Evolutionary conservation across 805 yeast species (phyloP).

Genomic region (Lipomyces chichibuensis): DNA sequence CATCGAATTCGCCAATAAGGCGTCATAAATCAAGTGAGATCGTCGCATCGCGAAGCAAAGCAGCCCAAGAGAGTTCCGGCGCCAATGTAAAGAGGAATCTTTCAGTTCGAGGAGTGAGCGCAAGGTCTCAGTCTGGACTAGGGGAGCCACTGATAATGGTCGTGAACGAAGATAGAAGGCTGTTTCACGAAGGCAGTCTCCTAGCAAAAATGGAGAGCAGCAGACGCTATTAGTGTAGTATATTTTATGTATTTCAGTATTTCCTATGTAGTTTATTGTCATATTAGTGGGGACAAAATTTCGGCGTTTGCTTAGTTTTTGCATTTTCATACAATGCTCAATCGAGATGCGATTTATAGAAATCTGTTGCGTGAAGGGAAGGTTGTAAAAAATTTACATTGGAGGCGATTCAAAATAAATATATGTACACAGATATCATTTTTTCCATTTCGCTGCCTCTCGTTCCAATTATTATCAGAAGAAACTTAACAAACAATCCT

Average conservation of each 20-base stretch:
- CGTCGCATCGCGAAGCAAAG: background rate
- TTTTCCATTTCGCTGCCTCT: background rate
- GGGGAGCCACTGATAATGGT: slow-evolving; percentile 12
- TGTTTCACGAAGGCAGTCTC: slow-evolving; percentile 25
- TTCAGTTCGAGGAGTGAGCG: background rate
- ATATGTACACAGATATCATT: background rate
- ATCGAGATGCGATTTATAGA: too few relatives aligned
- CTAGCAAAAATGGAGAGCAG: slow-evolving; percentile 10
- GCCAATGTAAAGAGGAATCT: background rate
- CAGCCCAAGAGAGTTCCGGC: slow-evolving; percentile 4
- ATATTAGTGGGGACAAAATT: background rate
- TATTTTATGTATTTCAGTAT: background rate
- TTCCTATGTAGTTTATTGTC: background rate
- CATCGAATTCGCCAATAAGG: background rate
- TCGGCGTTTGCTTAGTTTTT: background rate
- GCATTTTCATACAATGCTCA: background rate
- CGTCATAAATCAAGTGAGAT: background rate
- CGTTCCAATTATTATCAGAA: background rate
- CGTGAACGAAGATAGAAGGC: slow-evolving; percentile 5
- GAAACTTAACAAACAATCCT: background rate
- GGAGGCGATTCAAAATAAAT: background rate
- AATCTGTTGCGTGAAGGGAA: background rate
- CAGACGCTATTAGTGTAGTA: background rate
- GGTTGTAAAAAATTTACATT: background rate
- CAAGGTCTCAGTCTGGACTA: slow-evolving; percentile 1